Evolutionary conservation across 192 early-diverging fungal genomes (phyloP), one percentile per base, ranked within the genome.

Genomic region (Mortierella hygrophila): DNA sequence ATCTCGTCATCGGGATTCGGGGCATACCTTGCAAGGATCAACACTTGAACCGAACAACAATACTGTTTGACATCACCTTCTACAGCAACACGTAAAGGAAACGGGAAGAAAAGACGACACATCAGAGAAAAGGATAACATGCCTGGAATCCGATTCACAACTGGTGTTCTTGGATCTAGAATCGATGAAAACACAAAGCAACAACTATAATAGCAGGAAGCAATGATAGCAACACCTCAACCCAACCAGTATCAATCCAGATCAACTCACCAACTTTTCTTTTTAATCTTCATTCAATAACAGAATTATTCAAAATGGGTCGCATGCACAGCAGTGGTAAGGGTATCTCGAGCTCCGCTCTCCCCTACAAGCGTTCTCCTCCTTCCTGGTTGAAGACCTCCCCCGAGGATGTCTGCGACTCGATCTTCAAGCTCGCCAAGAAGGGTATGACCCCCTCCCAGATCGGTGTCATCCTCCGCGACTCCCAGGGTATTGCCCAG

Each of bases 391-490:
- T 97, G 90, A 99, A 99, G 96, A 96, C 97, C 90, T 95, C 97
- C 73, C 93, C 97, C 77, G 97, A 98, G 89, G 97, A 98, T 89
- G 98, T 99, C 87, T 93, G 97, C 92, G 98, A 99, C 83, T 95
- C 96, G 90, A 99, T 99, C 91, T 97, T 94, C 95, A 99, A 99
- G 95, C 93, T 97, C 81, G 97, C 98, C 89, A 99, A 98, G 95
- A 99, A 99, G 96, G 98, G 98, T 93, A 90, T 97, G 89, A 94
- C 95, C 82, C 98, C 98, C 79, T 99, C 98, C 79, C 97, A 99
- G 93, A 99, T 99, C 90, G 98, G 98, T 95, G 97, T 97, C 70
- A 90, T 95, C 73, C 96, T 99, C 82, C 94, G 98, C 92, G 98
- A 99, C 92, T 95, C 96, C 80, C 97, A 99, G 90, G 98, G 98